These are phyloP conservation scores for Candida albicans DNA, from an alignment of 1,139 yeast genomes.

Conservation along the genomic window DNA sequence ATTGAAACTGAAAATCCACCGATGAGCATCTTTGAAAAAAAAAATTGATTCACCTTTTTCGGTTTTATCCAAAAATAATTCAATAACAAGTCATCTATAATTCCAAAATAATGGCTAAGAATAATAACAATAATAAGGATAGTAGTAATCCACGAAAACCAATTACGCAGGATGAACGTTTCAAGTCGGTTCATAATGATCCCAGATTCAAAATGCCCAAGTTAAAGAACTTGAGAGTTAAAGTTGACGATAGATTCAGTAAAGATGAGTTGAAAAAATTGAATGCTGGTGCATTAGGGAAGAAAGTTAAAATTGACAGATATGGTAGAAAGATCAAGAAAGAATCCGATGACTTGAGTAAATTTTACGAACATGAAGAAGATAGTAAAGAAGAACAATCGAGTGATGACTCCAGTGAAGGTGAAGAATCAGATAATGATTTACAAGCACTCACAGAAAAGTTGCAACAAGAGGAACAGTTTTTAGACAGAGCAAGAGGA, in stretches of 20 bases:
- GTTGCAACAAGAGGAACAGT: constrained; percentile 23
- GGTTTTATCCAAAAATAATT: too few species aligned
- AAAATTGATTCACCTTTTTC: too few species aligned
- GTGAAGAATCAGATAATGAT: constrained; percentile 24
- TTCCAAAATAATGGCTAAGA: constrained; percentile 23
- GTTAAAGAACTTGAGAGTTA: constrained; percentile 67
- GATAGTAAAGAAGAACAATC: constrained; percentile 24
- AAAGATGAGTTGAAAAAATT: constrained; percentile 66
- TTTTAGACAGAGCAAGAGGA: constrained; percentile 66
- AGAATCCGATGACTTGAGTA: constrained; percentile 46
- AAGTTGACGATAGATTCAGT: constrained; percentile 84
- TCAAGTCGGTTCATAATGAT: constrained; percentile 76
- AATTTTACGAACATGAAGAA: constrained; percentile 59
- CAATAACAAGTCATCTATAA: too few species aligned
- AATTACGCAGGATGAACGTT: constrained; percentile 68
- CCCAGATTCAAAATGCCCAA: constrained; percentile 84
- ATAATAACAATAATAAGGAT: constrained; percentile 17
- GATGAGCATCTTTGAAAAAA: background rate
- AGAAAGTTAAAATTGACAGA: constrained; percentile 69
- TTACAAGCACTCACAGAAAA: constrained; percentile 8
- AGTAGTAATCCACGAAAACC: constrained; percentile 21
- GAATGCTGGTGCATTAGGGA: constrained; percentile 48
- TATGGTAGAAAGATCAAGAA: constrained; percentile 74
- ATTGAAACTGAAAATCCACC: background rate
- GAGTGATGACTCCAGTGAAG: constrained; percentile 20